Conservation (phyloP, 306 rosid species). For the Vicia sativa region DNA sequence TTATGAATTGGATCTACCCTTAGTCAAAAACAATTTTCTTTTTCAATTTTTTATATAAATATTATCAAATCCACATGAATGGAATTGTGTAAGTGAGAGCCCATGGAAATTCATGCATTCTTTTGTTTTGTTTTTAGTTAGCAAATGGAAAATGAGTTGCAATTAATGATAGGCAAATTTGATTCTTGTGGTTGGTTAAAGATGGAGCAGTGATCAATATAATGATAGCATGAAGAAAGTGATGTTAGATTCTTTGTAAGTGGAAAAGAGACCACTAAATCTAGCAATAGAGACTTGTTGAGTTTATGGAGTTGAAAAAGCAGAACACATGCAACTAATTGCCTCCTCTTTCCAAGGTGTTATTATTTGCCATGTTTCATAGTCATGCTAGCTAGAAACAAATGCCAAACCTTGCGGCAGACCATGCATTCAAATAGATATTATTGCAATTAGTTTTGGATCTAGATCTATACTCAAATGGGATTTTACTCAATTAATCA, state of each 20-base stretch:
- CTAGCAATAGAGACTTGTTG: constrained; percentile 26
- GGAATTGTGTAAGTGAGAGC: no score
- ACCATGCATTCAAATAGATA: not conserved
- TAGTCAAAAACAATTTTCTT: no score
- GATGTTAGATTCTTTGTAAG: constrained; percentile 44
- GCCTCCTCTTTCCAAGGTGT: not conserved
- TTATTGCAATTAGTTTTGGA: not conserved
- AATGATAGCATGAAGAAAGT: constrained; percentile 44
- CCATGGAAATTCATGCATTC: no score
- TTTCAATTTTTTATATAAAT: no score
- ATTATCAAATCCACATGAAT: no score
- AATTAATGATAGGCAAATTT: constrained; percentile 39
- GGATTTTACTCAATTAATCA: no score
- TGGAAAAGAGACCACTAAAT: constrained; percentile 33
- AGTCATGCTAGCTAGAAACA: not conserved
- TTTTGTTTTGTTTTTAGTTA: not conserved
- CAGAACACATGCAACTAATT: not conserved
- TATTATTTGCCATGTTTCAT: not conserved
- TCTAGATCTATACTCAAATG: no score
- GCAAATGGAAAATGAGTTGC: not conserved
- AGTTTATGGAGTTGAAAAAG: constrained; percentile 7
- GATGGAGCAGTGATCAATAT: constrained; percentile 48
- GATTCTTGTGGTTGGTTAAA: constrained; percentile 57
- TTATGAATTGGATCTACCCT: no score
- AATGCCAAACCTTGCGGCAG: not conserved